Base-by-base conservation (phyloP, 139 green algal species). In the Closterium sp. region DNA sequence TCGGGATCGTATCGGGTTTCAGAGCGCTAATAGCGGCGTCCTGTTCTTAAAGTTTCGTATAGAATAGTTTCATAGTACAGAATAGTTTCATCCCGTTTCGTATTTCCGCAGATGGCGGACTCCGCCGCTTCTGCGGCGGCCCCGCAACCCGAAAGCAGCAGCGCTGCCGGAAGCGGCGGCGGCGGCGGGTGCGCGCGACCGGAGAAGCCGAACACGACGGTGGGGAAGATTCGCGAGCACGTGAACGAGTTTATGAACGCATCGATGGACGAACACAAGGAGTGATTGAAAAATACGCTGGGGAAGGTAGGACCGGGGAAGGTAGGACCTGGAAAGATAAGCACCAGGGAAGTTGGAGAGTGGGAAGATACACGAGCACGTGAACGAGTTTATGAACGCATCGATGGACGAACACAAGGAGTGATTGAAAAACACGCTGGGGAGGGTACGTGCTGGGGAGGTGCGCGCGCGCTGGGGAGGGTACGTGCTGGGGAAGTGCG, bases 211-310 rank as follows among this genome's bases (percentile, higher is more conserved):
- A 70, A 70, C 42, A 87, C 31, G 27, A 93, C 91, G 9, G 91
- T 96, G 89, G 89, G 89, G 86, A 38, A 94, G 62, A 88, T 93
- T 11, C 70, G 86, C 10, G 21, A 94, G 92, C 92, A 94, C 73
- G 22, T 94, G 24, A 34, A 94, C 31, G 92, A 94, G 91, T 94
- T 94, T n/a, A 17, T 50, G 91, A 87, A 94, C 29, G 95, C 95
- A 7, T 93, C 90, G 9, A 89, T 92, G 85, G 95, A 96, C 70
- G 95, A 96, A 70, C 95, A 96, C 95, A 96, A 95, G 34, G 91
- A 95, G 13, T 96, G 95, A 96, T 88, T 96, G 27, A 97, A 97
- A 28, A 96, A 95, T 50, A 95, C 94, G 38, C 91, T 93, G 34
- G 38, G 88, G 87, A 93, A 93, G 91, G 91, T n/a, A n/a, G n/a